Conservation (phyloP, 768 basidiomycete genomes). For the Lactarius pseudohatsudake region DNA sequence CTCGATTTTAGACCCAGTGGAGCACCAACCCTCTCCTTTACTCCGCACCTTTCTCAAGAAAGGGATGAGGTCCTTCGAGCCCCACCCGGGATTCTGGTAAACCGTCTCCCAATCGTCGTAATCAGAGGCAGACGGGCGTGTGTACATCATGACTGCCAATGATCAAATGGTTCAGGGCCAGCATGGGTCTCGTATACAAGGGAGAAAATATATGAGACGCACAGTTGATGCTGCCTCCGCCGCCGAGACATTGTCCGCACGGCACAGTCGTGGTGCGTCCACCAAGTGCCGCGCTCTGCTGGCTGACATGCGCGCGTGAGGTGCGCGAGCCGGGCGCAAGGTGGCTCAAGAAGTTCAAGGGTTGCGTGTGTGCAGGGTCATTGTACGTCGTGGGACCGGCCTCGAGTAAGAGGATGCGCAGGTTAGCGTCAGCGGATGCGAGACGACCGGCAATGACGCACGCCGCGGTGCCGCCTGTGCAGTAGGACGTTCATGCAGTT, state of each 20-base stretch:
- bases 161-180: not conserved
- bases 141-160: conserved; percentile 47
- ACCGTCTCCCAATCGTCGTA: conserved; percentile 54
- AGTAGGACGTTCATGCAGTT: not conserved
- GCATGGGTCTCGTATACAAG: not conserved
- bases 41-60: conserved; percentile 52
- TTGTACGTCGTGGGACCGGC: conserved; percentile 53
- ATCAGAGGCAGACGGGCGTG: conserved; percentile 58
- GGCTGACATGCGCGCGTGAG: conserved; percentile 43
- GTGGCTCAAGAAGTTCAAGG: conserved; percentile 50
- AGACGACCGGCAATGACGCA: conserved; percentile 59
- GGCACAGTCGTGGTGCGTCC: conserved; percentile 48
- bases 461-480: conserved; percentile 46
- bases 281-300: conserved; percentile 44
- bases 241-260: conserved; percentile 54
- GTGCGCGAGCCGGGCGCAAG: conserved; percentile 42
- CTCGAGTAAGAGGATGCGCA: conserved; percentile 63
- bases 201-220: not conserved
- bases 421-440: conserved; percentile 48
- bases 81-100: conserved; percentile 59
- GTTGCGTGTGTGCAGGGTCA: conserved; percentile 49
- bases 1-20: not conserved
- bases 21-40: not conserved
- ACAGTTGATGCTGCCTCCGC: conserved; percentile 62
- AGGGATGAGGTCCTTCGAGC: conserved; percentile 54